Base-by-base conservation (phyloP, 1,139 yeast genomes). In the Yamadazyma oceani region DNA sequence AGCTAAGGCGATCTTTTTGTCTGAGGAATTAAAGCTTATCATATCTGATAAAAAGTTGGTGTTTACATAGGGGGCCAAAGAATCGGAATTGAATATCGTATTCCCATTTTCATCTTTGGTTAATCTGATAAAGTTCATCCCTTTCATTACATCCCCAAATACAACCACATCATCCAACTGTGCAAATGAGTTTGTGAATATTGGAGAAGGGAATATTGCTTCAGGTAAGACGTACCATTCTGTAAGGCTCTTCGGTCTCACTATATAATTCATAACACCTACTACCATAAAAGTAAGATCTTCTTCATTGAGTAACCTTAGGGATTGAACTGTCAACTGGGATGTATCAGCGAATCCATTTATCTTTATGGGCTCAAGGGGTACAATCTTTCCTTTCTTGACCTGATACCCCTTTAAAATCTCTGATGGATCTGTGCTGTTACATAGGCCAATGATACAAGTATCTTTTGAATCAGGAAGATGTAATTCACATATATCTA, bases 101-200 rank as follows among this genome's bases (percentile, higher is more conserved):
- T 16, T 5, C 35, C 22, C 28, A 13, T 26, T 23, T 5, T 27
- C 16, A 12, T 27, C 30, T 14, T 23, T n/a, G 17, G 22, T 9
- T n/a, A 26, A 28, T 3, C 31, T 14, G 11, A 41, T 19, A 3
- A 29, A 19, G 11, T 36, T 37, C 12, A 58, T 27, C 5, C 63
- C 63, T 26, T 54, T 51, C 40, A 54, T 40, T 1, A 54, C 47
- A 45, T 60, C 64, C 1, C 51, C 57, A 23, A 53, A 43, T 3
- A 50, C 40, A 7, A 53, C 27, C 4, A 26, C 30, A 3, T 41
- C 34, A n/a, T 39, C 38, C 1, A 32, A 26, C 3, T 36, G 33
- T 2, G 45, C 36, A 15, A 46, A 43, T 1, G 48, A 40, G 7
- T 51, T 42, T 0, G 57, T 32, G 29, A 40, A 43, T 1, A 44